Conservation (phyloP, 768 basidiomycete species). For the Favolaschia claudopus region DNA sequence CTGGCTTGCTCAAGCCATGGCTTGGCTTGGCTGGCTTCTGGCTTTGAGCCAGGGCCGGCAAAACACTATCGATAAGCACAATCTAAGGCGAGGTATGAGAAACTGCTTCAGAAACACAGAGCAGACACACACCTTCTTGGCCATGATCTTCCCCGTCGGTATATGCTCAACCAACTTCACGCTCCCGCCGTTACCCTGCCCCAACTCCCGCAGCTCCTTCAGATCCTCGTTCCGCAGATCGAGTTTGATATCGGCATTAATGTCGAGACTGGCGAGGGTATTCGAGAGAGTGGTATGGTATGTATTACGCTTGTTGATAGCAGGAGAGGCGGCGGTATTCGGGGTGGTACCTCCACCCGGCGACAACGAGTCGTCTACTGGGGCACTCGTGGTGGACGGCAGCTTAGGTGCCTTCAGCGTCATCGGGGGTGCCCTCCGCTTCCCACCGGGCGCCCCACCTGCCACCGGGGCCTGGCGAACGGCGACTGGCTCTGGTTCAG, state of each 20-base stretch:
- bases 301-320: constrained; percentile 66
- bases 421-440: constrained; percentile 87
- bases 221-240: constrained; percentile 91
- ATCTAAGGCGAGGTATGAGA: constrained; percentile 58
- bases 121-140: constrained; percentile 84
- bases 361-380: constrained; percentile 58
- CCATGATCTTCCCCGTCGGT: constrained; percentile 93
- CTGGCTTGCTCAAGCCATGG: too few relatives aligned
- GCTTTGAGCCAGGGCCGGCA: too few relatives aligned
- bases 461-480: constrained; percentile 56
- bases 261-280: constrained; percentile 85
- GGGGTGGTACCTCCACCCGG: constrained; percentile 62
- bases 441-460: constrained; percentile 55
- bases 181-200: constrained; percentile 96
- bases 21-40: too few relatives aligned
- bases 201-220: constrained; percentile 89
- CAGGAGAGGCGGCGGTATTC: constrained; percentile 54
- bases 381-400: constrained; percentile 47
- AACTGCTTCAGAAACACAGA: neutral
- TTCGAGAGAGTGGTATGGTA: constrained; percentile 84
- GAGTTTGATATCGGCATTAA: constrained; percentile 85
- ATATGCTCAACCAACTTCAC: constrained; percentile 95
- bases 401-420: constrained; percentile 77
- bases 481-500: constrained; percentile 50
- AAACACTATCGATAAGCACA: too few relatives aligned